These are phyloP conservation scores for Diaporthe sp. DNA, from an alignment of 2,329 filamentous ascomycete species.

Conservation along the genomic window DNA sequence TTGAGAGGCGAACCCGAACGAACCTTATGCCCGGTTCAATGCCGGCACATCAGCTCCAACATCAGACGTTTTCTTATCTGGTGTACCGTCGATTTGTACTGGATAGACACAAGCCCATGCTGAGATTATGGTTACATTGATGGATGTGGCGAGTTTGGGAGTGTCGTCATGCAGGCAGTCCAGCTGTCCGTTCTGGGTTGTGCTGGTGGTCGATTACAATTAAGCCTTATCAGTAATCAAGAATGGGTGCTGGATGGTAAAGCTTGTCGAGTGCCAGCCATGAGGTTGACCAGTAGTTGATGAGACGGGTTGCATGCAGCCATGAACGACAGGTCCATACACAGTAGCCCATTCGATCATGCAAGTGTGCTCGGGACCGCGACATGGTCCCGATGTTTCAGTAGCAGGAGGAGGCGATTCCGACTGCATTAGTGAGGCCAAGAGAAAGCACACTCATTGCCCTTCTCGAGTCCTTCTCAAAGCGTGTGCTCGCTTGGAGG, in stretches of 20 bases:
- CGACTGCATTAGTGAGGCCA: too few species aligned
- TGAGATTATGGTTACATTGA: not conserved
- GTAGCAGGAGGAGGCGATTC: not conserved
- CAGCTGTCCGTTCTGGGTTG: not conserved
- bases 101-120: not conserved
- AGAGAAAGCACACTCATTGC: too few species aligned
- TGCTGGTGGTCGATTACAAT: not conserved
- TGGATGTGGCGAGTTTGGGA: not conserved
- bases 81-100: not conserved
- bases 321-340: not conserved
- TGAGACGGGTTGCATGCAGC: not conserved
- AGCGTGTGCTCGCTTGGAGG: too few species aligned
- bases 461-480: too few species aligned
- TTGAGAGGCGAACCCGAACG: not conserved
- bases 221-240: not conserved
- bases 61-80: not conserved
- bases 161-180: not conserved
- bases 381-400: not conserved
- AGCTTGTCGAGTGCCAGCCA: not conserved
- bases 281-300: not conserved
- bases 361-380: not conserved
- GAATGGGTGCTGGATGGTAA: not conserved
- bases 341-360: too few species aligned
- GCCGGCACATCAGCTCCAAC: not conserved
- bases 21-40: not conserved